Evolutionary conservation across 2,329 filamentous ascomycete species (phyloP), one percentile per base, ranked within the genome.

Genomic region (Phoma sp.): DNA sequence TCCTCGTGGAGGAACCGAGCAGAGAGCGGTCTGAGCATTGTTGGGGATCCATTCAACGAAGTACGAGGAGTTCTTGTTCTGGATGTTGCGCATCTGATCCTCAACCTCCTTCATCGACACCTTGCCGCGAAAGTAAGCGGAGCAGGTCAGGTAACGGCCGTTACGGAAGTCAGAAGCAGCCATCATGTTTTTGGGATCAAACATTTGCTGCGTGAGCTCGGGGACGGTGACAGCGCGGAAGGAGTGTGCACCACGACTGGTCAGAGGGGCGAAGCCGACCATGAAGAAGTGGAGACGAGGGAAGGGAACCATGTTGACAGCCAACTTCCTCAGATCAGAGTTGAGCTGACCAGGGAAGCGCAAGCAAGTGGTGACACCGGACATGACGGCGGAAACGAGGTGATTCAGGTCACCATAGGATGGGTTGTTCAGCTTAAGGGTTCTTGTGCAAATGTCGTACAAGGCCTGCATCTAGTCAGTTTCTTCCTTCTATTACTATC

Each of bases 121-220:
- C 86, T 96, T 96, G 76, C 95, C 95, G 81, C 95, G 95, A 92
- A 99, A 99, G 82, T 99, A 96, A 78, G 95, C 93, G 79, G 90
- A 98, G 89, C 95, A 99, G 71, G 95, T 99, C 76, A 99, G 88
- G 86, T 99, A 99, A 75, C 95, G 95, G 79, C 95, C 95, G 81
- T 98, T 99, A 75, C 95, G 92, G 92, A 99, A 99, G 84, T 99
- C 95, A 63, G 93, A 96, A 65, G 95, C 95, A 82, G 95, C 95
- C 95, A 99, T 99, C 93, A 99, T 99, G 89, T 99, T 99, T 92
- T 98, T 99, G 75, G 95, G 93, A 85, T 99, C 95, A 85, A 96
- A 99, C 92, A 99, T 98, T 82, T 99, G 95, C 85, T 99, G 95
- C 74, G 95, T 98, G 79, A 99, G 87, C 86, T 99, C 95, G 54